These are phyloP conservation scores for Moesziomyces sp. DNA, from an alignment of 1,284 basidiomycete genomes.

Conservation along the genomic window DNA sequence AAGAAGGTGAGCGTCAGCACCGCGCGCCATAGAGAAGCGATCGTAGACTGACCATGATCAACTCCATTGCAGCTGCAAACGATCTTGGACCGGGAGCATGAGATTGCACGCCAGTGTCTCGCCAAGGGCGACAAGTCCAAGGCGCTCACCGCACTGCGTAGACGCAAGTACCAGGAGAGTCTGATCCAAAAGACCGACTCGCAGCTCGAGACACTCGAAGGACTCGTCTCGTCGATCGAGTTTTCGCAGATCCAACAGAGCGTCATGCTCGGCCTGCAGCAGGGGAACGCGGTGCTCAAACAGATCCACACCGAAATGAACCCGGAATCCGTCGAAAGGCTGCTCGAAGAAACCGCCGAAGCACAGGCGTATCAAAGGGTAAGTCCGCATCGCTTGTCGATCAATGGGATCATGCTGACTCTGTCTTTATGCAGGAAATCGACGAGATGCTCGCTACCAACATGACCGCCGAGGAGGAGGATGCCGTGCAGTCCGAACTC, in stretches of 20 bases:
- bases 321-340: constrained; percentile 88
- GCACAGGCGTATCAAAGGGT: constrained; percentile 89
- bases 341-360: constrained; percentile 91
- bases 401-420: not conserved
- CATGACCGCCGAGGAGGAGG: constrained; percentile 89
- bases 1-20: constrained; percentile 75
- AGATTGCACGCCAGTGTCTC: constrained; percentile 85
- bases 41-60: too few species aligned
- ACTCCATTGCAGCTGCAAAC: constrained; percentile 77
- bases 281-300: constrained; percentile 91
- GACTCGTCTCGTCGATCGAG: constrained; percentile 92
- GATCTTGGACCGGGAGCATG: constrained; percentile 85
- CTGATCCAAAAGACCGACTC: constrained; percentile 87
- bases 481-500: constrained; percentile 83
- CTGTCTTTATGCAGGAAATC: constrained; percentile 77
- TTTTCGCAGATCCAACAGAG: constrained; percentile 94
- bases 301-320: constrained; percentile 94
- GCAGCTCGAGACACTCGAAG: constrained; percentile 88
- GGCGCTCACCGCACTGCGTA: constrained; percentile 84
- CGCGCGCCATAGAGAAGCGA: too few species aligned
- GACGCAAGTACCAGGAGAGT: constrained; percentile 91
- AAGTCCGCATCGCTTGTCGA: constrained; percentile 47
- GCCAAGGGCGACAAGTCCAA: constrained; percentile 84
- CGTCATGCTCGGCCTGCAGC: constrained; percentile 88
- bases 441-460: constrained; percentile 84